phyloP scores from a whole-genome alignment of 768 basidiomycete genomes.

The Agaricus bisporus region DNA sequence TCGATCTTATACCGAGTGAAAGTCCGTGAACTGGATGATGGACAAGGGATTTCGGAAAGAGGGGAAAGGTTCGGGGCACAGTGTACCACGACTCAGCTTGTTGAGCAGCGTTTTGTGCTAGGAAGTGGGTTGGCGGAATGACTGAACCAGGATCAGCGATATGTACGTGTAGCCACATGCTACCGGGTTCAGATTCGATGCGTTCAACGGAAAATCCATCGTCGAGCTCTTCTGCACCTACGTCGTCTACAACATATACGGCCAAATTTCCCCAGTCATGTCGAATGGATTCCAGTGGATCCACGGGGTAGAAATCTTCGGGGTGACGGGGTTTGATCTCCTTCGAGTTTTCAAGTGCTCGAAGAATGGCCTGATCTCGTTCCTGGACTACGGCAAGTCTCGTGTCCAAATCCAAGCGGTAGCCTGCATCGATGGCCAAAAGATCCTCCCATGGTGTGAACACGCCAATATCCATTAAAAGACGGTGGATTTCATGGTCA shows the following conservation, averaged over 20 bases:
- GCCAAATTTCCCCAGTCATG: constrained; percentile 81
- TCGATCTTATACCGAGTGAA: constrained; percentile 28
- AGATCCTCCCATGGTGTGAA: constrained; percentile 77
- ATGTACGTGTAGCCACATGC: constrained; percentile 82
- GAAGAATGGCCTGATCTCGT: constrained; percentile 22
- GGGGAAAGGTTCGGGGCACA: constrained; percentile 53
- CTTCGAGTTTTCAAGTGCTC: constrained; percentile 16
- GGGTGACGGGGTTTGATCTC: constrained; percentile 36
- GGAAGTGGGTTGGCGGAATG: constrained; percentile 62
- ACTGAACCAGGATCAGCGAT: constrained; percentile 87
- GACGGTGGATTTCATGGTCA: constrained; percentile 21
- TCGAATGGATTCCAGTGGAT: constrained; percentile 65
- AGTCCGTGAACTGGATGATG: constrained; percentile 35
- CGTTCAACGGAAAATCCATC: constrained; percentile 85
- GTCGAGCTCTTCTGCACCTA: constrained; percentile 78
- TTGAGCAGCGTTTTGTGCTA: constrained; percentile 52
- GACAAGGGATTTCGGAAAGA: constrained; percentile 63
- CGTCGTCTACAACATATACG: constrained; percentile 86
- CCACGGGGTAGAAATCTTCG: constrained; percentile 57
- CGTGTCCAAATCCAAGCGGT: constrained; percentile 26
- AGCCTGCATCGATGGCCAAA: constrained; percentile 27
- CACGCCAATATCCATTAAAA: constrained; percentile 68
- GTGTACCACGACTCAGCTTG: constrained; percentile 58
- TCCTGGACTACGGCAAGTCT: constrained; percentile 19
- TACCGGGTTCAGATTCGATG: constrained; percentile 51